Percentiles rank a stretch among this genome's conserved stretches.
These are phyloP conservation scores for Ceratobasidium papillatum DNA, from an alignment of 1,284 basidiomycete genomes.

Conservation along the genomic window DNA sequence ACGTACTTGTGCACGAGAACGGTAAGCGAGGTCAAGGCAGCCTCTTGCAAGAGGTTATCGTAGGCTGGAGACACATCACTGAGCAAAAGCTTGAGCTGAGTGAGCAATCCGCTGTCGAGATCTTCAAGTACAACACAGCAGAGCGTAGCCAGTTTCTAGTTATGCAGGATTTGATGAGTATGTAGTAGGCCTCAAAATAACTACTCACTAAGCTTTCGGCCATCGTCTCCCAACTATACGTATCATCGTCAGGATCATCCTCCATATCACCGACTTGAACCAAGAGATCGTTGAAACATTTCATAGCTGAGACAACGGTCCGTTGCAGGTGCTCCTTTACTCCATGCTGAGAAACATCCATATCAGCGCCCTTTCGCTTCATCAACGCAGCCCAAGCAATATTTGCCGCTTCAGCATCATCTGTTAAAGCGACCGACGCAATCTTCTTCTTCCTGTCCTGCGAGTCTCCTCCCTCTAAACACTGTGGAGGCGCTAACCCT, in stretches of 20 bases:
- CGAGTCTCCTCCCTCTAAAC: background rate
- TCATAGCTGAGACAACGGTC: slow-evolving; percentile 68
- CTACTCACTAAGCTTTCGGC: slow-evolving; percentile 76
- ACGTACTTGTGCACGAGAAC: slow-evolving; percentile 83
- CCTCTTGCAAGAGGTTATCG: slow-evolving; percentile 84
- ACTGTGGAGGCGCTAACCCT: slow-evolving; percentile 62
- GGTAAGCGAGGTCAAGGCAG: slow-evolving; percentile 81
- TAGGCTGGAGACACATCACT: slow-evolving; percentile 83
- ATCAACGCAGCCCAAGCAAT: slow-evolving; percentile 78
- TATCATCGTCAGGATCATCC: slow-evolving; percentile 75
- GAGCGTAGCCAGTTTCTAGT: slow-evolving; percentile 86
- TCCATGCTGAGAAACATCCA: slow-evolving; percentile 2
- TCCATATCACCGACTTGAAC: slow-evolving; percentile 83
- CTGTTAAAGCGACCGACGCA: slow-evolving; percentile 47
- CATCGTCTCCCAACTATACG: slow-evolving; percentile 88
- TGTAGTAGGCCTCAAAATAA: background rate
- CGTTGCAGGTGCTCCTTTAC: slow-evolving; percentile 57
- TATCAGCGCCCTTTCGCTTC: slow-evolving; percentile 45
- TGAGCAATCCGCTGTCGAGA: slow-evolving; percentile 74
- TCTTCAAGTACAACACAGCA: slow-evolving; percentile 79
- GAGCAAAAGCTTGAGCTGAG: slow-evolving; percentile 76
- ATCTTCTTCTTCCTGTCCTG: slow-evolving; percentile 46
- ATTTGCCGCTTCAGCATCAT: slow-evolving; percentile 82
- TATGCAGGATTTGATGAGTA: slow-evolving; percentile 23
- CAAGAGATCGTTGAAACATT: slow-evolving; percentile 77